Evolutionary conservation across 306 rosid species (phyloP).

Genomic region (Begonia fuchsioides): DNA sequence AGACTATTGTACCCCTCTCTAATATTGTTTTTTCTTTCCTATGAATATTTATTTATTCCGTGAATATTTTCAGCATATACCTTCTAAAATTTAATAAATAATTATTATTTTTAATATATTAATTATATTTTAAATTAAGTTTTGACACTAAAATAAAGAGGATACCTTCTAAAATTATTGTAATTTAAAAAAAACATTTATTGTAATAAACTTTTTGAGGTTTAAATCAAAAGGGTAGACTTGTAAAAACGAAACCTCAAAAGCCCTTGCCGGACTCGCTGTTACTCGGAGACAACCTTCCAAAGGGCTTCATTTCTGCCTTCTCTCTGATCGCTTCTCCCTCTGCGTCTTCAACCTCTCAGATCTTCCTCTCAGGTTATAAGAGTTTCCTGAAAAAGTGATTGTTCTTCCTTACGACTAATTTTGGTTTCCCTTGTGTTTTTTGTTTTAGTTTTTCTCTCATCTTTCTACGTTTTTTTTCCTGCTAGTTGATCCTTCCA

Average conservation of each 20-base stretch:
- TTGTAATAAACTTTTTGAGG: background rate
- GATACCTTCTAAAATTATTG: too few species aligned
- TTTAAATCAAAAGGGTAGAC: background rate
- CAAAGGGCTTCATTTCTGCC: background rate
- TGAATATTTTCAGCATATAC: too few species aligned
- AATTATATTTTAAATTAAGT: too few species aligned
- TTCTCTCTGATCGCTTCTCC: background rate
- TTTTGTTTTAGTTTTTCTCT: background rate
- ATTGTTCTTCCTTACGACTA: background rate
- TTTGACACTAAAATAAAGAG: too few species aligned
- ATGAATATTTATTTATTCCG: too few species aligned
- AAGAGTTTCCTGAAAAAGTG: background rate
- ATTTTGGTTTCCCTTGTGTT: background rate
- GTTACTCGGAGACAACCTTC: background rate
- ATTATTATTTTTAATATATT: too few species aligned
- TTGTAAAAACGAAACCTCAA: background rate
- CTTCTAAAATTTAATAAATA: too few species aligned
- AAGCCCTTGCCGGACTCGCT: background rate
- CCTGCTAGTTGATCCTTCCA: background rate
- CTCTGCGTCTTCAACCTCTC: background rate
- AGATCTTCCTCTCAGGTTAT: background rate
- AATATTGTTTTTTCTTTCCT: too few species aligned
- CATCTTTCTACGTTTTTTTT: background rate
- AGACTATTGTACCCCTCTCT: too few species aligned
- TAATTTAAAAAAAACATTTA: too few species aligned